A percentile compares a stretch with the other conserved stretches of the same genome.
Conservation (phyloP, 345 rosid species). For the Mercurialis annua region DNA sequence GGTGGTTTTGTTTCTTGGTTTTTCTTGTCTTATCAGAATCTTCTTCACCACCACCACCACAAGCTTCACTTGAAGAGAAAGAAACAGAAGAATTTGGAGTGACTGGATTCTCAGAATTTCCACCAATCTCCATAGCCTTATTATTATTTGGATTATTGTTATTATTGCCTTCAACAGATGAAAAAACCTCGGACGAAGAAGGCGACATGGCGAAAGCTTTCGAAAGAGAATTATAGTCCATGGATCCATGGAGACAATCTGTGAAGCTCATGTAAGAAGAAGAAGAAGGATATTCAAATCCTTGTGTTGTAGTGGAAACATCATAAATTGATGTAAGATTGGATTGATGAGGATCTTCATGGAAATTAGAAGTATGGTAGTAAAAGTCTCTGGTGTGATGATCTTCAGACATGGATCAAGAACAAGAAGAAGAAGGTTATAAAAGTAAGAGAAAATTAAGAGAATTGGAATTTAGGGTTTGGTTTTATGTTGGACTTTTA, state of each 20-base stretch:
- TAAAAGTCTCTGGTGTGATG: slow-evolving; percentile 46
- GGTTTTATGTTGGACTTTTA: slow-evolving; percentile 14
- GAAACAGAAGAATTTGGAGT: slow-evolving; percentile 34
- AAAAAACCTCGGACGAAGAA: slow-evolving; percentile 13
- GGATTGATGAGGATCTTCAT: slow-evolving; percentile 21
- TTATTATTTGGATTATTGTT: neutral
- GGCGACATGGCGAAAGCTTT: slow-evolving; percentile 39
- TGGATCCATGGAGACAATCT: slow-evolving; percentile 56
- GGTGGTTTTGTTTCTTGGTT: slow-evolving; percentile 9
- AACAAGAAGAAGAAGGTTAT: slow-evolving; percentile 4
- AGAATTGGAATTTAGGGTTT: neutral
- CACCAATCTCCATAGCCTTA: neutral
- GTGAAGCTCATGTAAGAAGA: slow-evolving; percentile 48
- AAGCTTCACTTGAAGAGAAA: slow-evolving; percentile 32
- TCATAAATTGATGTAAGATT: slow-evolving; percentile 20
- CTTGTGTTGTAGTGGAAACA: slow-evolving; percentile 1
- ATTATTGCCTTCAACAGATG: slow-evolving; percentile 7
- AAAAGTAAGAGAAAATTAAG: neutral
- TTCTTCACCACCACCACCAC: slow-evolving; percentile 24
- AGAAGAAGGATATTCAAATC: slow-evolving; percentile 35
- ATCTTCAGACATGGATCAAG: slow-evolving; percentile 66
- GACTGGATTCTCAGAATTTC: neutral
- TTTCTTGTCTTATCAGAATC: slow-evolving; percentile 10
- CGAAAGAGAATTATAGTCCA: slow-evolving; percentile 50
- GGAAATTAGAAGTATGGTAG: slow-evolving; percentile 35